Evolutionary conservation across 2,329 filamentous ascomycete species (phyloP), one percentile per base, ranked within the genome.

Genomic region (Reticulascus tulasneorum): DNA sequence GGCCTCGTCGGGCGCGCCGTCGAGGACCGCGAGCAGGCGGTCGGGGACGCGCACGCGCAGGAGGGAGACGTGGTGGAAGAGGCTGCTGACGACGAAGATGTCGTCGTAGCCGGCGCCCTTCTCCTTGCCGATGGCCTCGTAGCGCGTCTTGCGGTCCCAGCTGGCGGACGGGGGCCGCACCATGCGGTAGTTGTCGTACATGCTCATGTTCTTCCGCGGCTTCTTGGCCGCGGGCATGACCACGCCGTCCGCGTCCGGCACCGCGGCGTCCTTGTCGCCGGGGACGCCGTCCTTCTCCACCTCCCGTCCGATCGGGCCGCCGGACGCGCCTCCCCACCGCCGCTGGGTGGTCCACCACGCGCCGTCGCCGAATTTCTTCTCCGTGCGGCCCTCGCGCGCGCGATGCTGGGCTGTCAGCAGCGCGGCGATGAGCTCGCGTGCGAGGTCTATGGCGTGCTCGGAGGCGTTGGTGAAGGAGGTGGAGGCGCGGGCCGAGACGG

Each of bases 161-260:
- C 67, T 72, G 7, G 67, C 60, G 9, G 71, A 58, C 0, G 79
- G 78, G 8, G 72, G 73, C 3, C 75, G 67, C 28, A 82, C 64
- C 66, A 77, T 79, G 38, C 79, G 71, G 56, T 82, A 82, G 47
- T 68, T 75, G 51, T 82, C 78, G 51, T 82, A 82, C 29, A 80
- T 67, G 42, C 67, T 69, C 53, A 75, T 58, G 33, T 66, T 75
- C 54, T 73, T 77, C 40, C 74, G 69, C 23, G 69, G 56, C 43
- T 69, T 75, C 54, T 76, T 76, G 23, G 49, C 53, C 4, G 53
- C 45, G 5, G 58, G 61, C 34, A 41, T 29, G 5, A 12, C 20
- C 24, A 23, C 12, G 11, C 19, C 20, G 17, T 27, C 34, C 51
- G 23, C 46, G 43, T 39, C 29, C 6, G 34, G 3, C 46, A 52